Conservation (phyloP, 257 asterid species). For the Henckelia pumila region DNA sequence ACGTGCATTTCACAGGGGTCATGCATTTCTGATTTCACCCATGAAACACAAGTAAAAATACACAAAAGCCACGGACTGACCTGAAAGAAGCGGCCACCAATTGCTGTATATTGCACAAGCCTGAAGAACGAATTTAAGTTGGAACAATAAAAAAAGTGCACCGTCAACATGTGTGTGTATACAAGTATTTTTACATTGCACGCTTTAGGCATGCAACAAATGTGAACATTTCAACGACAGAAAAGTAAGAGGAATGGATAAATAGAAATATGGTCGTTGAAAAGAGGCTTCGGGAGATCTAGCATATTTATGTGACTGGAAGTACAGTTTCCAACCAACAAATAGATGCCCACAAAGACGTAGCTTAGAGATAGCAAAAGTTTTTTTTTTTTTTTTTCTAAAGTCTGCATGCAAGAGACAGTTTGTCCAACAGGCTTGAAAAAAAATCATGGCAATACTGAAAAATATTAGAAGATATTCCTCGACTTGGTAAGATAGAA, state of each 20-base stretch:
- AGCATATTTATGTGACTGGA: too few relatives aligned
- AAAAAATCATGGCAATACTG: too few relatives aligned
- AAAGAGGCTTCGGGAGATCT: not conserved
- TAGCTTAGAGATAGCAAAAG: too few relatives aligned
- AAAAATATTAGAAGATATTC: too few relatives aligned
- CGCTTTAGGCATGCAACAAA: slow-evolving; percentile 4
- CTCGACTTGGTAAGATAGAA: too few relatives aligned
- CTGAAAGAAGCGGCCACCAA: slow-evolving; percentile 99
- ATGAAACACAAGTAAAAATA: not conserved
- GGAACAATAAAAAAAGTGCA: slow-evolving; percentile 13
- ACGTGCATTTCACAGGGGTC: not conserved
- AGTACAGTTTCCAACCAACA: too few relatives aligned
- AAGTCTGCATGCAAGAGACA: too few relatives aligned
- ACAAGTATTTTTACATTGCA: slow-evolving; percentile 12
- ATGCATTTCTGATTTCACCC: not conserved
- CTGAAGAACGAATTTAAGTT: slow-evolving; percentile 39
- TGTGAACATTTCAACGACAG: not conserved
- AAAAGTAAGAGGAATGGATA: slow-evolving; percentile 1
- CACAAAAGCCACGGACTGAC: slow-evolving; percentile 36
- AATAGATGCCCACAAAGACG: too few relatives aligned
- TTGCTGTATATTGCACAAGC: slow-evolving; percentile 91
- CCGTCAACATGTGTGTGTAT: slow-evolving; percentile 1
- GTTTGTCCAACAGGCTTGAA: too few relatives aligned
- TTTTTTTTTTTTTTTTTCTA: too few relatives aligned
- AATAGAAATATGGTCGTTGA: slow-evolving; percentile 1